phyloP scores from a whole-genome alignment of 192 early-diverging fungal species.

The Entomortierella lignicola region DNA sequence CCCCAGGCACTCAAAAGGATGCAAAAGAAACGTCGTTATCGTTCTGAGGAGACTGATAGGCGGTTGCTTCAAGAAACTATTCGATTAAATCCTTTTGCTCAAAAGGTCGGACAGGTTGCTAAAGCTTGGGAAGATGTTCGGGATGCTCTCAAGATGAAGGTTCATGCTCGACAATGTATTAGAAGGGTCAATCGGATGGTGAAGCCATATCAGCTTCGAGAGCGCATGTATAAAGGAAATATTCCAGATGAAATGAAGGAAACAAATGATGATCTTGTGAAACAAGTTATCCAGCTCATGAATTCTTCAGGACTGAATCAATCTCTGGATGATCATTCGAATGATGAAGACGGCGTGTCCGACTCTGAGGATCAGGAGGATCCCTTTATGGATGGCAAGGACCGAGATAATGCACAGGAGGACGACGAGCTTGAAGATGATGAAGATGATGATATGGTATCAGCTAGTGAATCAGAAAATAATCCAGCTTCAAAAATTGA shows the following conservation, averaged over 20 bases:
- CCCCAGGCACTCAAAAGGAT: constrained; percentile 48
- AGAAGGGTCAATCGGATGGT: constrained; percentile 49
- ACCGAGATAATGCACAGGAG: constrained; percentile 8
- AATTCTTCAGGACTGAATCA: constrained; percentile 26
- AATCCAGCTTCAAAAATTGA: too few relatives aligned
- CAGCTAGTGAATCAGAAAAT: constrained; percentile 33
- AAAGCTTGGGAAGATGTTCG: constrained; percentile 54
- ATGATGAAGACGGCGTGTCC: constrained; percentile 31
- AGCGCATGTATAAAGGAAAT: constrained; percentile 46
- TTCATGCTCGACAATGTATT: constrained; percentile 52
- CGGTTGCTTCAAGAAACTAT: constrained; percentile 35
- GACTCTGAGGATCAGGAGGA: constrained; percentile 45
- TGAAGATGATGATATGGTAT: constrained; percentile 33
- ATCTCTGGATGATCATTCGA: constrained; percentile 30
- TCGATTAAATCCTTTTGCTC: constrained; percentile 46
- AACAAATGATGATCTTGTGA: constrained; percentile 45
- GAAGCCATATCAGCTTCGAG: constrained; percentile 47
- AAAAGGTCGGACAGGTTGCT: constrained; percentile 49
- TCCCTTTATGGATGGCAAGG: constrained; percentile 13
- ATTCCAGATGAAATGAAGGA: constrained; percentile 49
- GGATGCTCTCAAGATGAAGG: constrained; percentile 48
- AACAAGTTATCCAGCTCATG: constrained; percentile 44
- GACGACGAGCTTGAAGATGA: constrained; percentile 46
- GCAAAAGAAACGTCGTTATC: constrained; percentile 52
- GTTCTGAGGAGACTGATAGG: constrained; percentile 49